Conservation (phyloP, 2,329 filamentous ascomycete genomes). For the Didymosphaeria variabile region DNA sequence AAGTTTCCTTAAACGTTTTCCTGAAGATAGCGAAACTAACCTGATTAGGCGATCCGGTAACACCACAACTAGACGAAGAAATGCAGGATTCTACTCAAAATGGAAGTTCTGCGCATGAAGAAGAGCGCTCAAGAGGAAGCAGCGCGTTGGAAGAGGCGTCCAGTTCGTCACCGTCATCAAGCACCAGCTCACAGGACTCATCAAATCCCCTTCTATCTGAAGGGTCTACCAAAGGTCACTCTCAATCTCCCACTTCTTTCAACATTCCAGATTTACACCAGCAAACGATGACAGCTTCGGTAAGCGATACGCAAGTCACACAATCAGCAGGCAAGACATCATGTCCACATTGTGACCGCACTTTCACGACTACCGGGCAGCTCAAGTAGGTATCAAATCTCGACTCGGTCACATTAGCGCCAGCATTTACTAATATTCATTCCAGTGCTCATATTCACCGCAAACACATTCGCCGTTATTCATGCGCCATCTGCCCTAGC, state of each 20-base stretch:
- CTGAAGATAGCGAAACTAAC: too few relatives aligned
- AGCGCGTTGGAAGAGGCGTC: constrained; percentile 4
- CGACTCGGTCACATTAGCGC: background rate
- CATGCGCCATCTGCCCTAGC: constrained; percentile 18
- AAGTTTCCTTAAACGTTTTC: background rate
- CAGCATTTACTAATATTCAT: background rate
- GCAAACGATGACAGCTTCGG: background rate
- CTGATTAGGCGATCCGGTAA: background rate
- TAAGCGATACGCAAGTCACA: background rate
- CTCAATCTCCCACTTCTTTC: background rate
- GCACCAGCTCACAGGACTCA: constrained; percentile 9
- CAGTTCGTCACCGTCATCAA: constrained; percentile 8
- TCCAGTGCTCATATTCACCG: constrained; percentile 25
- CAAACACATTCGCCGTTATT: constrained; percentile 25
- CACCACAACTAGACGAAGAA: background rate
- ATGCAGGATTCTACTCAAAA: background rate
- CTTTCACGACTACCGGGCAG: constrained; percentile 15
- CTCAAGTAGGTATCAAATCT: constrained; percentile 18
- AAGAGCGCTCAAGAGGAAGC: constrained; percentile 1
- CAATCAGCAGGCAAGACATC: background rate
- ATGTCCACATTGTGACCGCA: constrained; percentile 5
- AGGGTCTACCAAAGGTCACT: background rate
- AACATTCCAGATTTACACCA: background rate
- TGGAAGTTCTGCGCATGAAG: background rate
- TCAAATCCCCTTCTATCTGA: background rate